Percentiles rank a stretch among this genome's conserved stretches.
Conservation (phyloP, 129 eudicot species). For the Cynara cardunculus region DNA sequence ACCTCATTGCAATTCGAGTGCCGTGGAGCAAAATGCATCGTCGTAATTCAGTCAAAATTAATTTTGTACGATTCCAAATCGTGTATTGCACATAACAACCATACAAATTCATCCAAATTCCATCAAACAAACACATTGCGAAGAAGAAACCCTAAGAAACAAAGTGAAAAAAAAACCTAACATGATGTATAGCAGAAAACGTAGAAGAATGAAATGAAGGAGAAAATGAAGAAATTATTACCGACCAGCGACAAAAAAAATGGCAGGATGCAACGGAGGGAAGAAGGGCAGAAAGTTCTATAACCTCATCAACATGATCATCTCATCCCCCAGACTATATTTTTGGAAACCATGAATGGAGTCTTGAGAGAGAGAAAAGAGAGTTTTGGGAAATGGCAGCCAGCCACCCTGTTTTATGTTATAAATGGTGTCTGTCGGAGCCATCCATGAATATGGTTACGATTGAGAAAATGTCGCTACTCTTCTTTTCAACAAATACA, state of each 20-base stretch:
- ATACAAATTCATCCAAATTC: background rate
- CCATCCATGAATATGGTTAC: slow-evolving; percentile 23
- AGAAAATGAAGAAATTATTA: background rate
- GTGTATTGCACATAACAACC: background rate
- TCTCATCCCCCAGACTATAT: slow-evolving; percentile 30
- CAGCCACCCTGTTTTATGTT: slow-evolving; percentile 29
- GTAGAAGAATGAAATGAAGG: background rate
- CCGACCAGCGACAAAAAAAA: slow-evolving; percentile 40
- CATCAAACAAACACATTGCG: background rate
- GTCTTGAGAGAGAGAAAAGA: slow-evolving; percentile 27
- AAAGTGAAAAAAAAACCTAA: background rate
- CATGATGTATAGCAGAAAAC: background rate
- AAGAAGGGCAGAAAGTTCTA: slow-evolving; percentile 29
- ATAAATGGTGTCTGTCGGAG: background rate
- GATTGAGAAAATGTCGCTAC: slow-evolving; percentile 9
- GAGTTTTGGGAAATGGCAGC: slow-evolving; percentile 31
- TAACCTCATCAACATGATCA: slow-evolving; percentile 17
- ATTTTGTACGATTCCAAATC: background rate
- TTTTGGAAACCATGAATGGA: slow-evolving; percentile 25
- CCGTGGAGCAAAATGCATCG: background rate
- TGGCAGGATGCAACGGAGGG: slow-evolving; percentile 33
- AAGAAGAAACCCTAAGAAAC: background rate
- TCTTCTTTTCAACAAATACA: background rate
- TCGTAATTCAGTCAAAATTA: background rate
- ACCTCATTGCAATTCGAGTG: slow-evolving; percentile 13